Conservation (phyloP, 129 eudicot genomes). For the Artemisia annua region DNA sequence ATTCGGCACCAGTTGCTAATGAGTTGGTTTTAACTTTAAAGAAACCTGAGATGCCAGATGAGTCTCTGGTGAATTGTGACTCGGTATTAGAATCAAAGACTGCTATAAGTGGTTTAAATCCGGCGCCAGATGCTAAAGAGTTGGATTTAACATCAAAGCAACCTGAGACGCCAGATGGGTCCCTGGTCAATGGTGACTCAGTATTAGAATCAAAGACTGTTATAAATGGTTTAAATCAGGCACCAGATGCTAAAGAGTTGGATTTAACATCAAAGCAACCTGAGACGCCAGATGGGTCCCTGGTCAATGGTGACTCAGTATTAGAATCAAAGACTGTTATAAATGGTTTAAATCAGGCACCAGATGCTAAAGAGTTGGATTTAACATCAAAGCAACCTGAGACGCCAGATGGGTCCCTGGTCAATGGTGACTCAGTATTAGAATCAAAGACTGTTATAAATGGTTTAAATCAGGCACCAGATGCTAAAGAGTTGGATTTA, state of each 20-base stretch:
- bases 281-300: constrained; percentile 23
- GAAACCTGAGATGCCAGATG: constrained; percentile 33
- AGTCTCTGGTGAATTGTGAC: not conserved
- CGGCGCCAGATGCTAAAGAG: constrained; percentile 21
- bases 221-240: constrained; percentile 20
- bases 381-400: constrained; percentile 30
- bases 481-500: constrained; percentile 22
- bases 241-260: constrained; percentile 20
- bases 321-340: not conserved
- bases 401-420: constrained; percentile 38
- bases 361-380: constrained; percentile 22
- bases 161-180: constrained; percentile 31
- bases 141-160: constrained; percentile 25
- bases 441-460: constrained; percentile 29
- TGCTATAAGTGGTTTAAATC: constrained; percentile 21
- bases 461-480: constrained; percentile 22
- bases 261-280: constrained; percentile 29
- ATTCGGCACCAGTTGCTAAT: constrained; percentile 22
- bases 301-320: no score
- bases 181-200: constrained; percentile 30
- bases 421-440: constrained; percentile 16
- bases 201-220: constrained; percentile 27
- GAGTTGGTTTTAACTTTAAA: constrained; percentile 22
- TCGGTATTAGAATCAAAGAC: no score
- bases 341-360: constrained; percentile 17